Percentiles rank a stretch among this genome's conserved stretches.
phyloP scores from a whole-genome alignment of 305 asterid species.

The Rubia tinctorum region DNA sequence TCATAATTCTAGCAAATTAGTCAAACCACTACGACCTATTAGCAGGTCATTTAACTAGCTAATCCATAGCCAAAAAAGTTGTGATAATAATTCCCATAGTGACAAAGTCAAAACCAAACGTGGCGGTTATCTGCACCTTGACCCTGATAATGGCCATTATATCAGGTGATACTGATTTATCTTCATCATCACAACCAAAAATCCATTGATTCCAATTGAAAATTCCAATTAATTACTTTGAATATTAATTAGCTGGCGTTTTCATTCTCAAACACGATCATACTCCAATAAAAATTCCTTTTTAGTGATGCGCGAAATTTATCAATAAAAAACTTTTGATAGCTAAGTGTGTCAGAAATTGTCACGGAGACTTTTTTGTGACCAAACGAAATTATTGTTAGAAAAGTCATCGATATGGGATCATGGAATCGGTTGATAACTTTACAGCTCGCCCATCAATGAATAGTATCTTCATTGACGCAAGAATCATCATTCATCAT shows the following conservation, averaged over 20 bases:
- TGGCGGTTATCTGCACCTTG: not conserved
- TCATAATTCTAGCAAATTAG: not conserved
- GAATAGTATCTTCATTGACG: too few species aligned
- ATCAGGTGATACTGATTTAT: not conserved
- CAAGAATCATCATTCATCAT: too few species aligned
- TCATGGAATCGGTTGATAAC: too few species aligned
- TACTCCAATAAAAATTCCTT: too few species aligned
- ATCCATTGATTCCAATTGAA: not conserved
- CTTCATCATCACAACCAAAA: not conserved
- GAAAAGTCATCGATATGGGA: too few species aligned
- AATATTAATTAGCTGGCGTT: conserved; percentile 15
- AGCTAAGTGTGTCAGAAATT: too few species aligned
- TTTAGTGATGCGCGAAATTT: too few species aligned
- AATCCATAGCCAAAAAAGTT: not conserved
- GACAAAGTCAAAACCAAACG: conserved; percentile 10
- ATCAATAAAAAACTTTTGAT: too few species aligned
- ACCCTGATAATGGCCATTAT: not conserved
- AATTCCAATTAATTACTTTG: not conserved
- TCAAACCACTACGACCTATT: not conserved
- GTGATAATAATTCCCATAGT: not conserved
- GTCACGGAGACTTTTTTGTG: too few species aligned
- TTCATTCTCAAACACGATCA: not conserved
- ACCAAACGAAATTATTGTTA: too few species aligned
- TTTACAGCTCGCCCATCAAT: too few species aligned
- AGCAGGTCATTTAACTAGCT: not conserved